Evolutionary conservation across 1,139 yeast genomes (phyloP).

Genomic region (Pichia kudriavzevii): DNA sequence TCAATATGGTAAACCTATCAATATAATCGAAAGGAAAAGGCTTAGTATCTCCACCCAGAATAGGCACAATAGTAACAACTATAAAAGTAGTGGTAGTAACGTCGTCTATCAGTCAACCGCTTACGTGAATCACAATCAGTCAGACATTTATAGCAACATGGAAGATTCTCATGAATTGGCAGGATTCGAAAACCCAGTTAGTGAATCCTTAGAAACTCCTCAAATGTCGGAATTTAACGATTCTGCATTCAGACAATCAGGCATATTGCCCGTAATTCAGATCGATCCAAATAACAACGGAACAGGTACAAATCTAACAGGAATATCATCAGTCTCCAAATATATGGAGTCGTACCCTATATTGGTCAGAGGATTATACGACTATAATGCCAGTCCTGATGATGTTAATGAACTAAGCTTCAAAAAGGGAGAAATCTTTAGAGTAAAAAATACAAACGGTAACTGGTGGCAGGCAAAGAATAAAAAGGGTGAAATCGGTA

Average conservation of each 20-base stretch:
- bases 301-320: constrained; percentile 27
- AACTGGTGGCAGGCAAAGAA: constrained; percentile 99
- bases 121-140: constrained; percentile 1
- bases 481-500: constrained; percentile 87
- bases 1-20: constrained; percentile 48
- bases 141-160: constrained; percentile 4
- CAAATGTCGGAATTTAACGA: constrained; percentile 10
- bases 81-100: constrained; percentile 3
- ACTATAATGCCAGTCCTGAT: constrained; percentile 87
- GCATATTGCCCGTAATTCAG: constrained; percentile 4
- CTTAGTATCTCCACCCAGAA: background rate
- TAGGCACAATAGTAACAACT: constrained; percentile 12
- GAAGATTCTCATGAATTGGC: constrained; percentile 15
- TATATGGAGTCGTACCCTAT: constrained; percentile 48
- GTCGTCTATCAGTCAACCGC: too few species aligned
- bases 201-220: constrained; percentile 7
- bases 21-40: too few species aligned
- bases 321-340: constrained; percentile 11
- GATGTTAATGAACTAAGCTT: constrained; percentile 92
- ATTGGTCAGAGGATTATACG: constrained; percentile 78
- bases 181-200: constrained; percentile 24
- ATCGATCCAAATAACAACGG: constrained; percentile 2
- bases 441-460: constrained; percentile 89
- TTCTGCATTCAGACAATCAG: constrained; percentile 11
- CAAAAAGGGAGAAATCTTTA: constrained; percentile 80